A percentile compares a stretch with the other conserved stretches of the same genome.
These are phyloP conservation scores for Kluyveromyces sp. DNA, from an alignment of 1,139 yeast genomes.

Conservation along the genomic window DNA sequence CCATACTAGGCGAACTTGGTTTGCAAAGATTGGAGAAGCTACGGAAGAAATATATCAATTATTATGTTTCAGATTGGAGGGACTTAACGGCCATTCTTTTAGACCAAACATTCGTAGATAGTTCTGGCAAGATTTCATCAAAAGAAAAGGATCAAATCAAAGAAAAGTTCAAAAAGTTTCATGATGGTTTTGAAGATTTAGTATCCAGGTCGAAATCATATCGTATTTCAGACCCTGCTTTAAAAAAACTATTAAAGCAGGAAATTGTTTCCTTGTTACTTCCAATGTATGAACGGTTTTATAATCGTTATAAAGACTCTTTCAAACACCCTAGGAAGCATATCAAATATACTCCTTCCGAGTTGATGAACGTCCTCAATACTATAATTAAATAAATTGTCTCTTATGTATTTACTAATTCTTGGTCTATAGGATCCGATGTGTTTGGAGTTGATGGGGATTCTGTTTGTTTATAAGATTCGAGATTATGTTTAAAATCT, in stretches of 20 bases:
- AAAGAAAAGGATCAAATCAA: conserved; percentile 81
- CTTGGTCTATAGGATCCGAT: conserved; percentile 4
- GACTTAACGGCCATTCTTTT: conserved; percentile 66
- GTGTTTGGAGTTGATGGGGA: conserved; percentile 1
- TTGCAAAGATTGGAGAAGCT: conserved; percentile 57
- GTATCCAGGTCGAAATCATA: conserved; percentile 55
- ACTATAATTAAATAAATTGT: conserved; percentile 28
- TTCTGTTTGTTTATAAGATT: background rate
- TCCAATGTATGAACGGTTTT: conserved; percentile 78
- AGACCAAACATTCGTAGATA: conserved; percentile 54
- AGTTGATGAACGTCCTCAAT: conserved; percentile 23
- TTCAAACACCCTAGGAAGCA: conserved; percentile 31
- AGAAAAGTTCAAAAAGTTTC: conserved; percentile 76
- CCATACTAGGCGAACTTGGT: conserved; percentile 52
- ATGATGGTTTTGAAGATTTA: conserved; percentile 73
- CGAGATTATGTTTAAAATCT: conserved; percentile 13
- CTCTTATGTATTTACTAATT: background rate
- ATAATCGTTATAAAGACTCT: conserved; percentile 33
- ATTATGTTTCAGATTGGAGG: conserved; percentile 81
- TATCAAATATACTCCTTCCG: conserved; percentile 37
- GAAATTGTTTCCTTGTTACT: conserved; percentile 47
- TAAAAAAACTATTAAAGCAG: conserved; percentile 38
- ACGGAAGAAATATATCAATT: conserved; percentile 66
- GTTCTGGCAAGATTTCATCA: conserved; percentile 40
- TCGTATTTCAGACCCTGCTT: conserved; percentile 56